Percentiles rank a stretch among this genome's conserved stretches.
These are phyloP conservation scores for Psidium friedrichsthalianum DNA, from an alignment of 345 rosid species.

Conservation along the genomic window DNA sequence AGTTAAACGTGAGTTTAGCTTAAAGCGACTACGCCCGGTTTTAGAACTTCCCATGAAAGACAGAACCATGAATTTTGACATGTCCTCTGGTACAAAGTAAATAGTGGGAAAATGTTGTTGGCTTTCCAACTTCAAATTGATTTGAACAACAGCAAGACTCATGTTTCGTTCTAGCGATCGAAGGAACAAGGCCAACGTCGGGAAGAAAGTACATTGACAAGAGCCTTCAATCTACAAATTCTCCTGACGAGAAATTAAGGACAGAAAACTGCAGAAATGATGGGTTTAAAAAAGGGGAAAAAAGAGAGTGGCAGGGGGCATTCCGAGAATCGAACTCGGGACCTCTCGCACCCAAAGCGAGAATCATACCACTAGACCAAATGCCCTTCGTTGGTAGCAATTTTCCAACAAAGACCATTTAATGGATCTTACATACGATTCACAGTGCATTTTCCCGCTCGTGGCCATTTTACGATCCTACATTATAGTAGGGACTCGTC, in stretches of 20 bases:
- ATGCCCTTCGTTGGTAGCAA: neutral
- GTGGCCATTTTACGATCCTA: neutral
- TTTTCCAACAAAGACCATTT: accelerated
- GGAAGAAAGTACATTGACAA: neutral
- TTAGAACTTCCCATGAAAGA: neutral
- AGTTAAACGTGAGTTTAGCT: neutral
- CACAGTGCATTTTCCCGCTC: no score
- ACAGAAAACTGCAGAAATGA: neutral
- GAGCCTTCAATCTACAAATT: neutral
- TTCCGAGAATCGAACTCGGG: slow-evolving; percentile 85
- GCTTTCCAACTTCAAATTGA: neutral
- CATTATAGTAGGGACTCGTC: neutral
- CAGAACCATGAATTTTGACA: neutral
- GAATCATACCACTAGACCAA: slow-evolving; percentile 14
- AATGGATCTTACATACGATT: accelerated
- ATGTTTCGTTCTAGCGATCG: neutral
- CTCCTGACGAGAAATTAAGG: neutral
- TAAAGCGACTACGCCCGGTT: neutral
- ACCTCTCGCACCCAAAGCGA: slow-evolving; percentile 97
- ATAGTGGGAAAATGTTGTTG: neutral
- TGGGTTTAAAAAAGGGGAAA: neutral
- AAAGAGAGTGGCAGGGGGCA: slow-evolving; percentile 20
- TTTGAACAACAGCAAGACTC: neutral
- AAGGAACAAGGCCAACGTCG: neutral
- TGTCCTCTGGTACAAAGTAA: neutral